These are phyloP conservation scores for Leishmania turanica DNA, from an alignment of 208 protist species.

Conservation along the genomic window DNA sequence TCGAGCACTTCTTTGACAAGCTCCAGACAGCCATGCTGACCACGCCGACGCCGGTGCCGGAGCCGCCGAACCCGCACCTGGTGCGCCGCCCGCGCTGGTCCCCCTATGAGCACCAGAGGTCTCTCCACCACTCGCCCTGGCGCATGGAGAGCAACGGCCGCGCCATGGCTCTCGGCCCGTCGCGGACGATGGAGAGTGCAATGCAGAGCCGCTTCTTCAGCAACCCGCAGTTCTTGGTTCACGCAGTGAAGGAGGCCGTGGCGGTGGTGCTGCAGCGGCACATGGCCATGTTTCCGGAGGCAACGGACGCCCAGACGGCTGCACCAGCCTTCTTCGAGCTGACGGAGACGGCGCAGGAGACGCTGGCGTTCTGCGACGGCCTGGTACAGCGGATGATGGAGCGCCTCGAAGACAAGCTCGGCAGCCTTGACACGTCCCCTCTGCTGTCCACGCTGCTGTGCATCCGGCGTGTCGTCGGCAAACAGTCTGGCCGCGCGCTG, in stretches of 20 bases:
- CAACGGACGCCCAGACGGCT: constrained; percentile 22
- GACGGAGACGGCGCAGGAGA: constrained; percentile 34
- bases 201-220: constrained; percentile 88
- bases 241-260: constrained; percentile 59
- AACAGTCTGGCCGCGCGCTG: constrained; percentile 52
- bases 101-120: constrained; percentile 78
- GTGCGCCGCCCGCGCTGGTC: constrained; percentile 70
- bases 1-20: constrained; percentile 72
- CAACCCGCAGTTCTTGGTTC: constrained; percentile 86
- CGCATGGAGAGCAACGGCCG: constrained; percentile 68
- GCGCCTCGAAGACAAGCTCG: constrained; percentile 37
- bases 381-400: constrained; percentile 60
- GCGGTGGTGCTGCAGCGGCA: constrained; percentile 50
- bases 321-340: constrained; percentile 23
- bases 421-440: constrained; percentile 53
- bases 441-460: constrained; percentile 68
- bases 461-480: constrained; percentile 67
- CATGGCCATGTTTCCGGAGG: constrained; percentile 34
- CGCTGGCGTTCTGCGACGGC: constrained; percentile 52
- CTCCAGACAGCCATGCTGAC: constrained; percentile 83
- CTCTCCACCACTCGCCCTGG: constrained; percentile 83
- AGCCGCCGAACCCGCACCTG: constrained; percentile 91
- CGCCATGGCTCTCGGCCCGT: constrained; percentile 71
- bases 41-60: constrained; percentile 89
- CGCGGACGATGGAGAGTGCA: constrained; percentile 57